Conservation (phyloP, 495 filamentous ascomycete species). For the Lepidopterella palustris region DNA sequence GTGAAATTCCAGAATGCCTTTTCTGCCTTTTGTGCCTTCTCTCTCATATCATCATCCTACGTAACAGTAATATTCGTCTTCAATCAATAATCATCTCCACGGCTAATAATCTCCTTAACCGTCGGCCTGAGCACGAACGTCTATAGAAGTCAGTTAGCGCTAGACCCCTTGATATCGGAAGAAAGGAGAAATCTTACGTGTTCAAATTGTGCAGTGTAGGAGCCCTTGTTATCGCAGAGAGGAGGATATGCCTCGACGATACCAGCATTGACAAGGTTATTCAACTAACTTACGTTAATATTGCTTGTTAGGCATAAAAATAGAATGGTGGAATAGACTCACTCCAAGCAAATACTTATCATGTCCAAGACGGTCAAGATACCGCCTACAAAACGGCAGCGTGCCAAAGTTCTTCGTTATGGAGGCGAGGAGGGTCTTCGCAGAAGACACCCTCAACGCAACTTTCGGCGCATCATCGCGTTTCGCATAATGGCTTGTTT, state of each 20-base stretch:
- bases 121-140: constrained; percentile 81
- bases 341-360: constrained; percentile 56
- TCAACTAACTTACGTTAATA: constrained; percentile 53
- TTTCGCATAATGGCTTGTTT: constrained; percentile 51
- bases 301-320: background rate
- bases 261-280: constrained; percentile 75
- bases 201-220: constrained; percentile 91
- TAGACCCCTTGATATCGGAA: too few relatives aligned
- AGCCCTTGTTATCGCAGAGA: constrained; percentile 85
- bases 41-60: too few relatives aligned
- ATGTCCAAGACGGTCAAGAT: constrained; percentile 57
- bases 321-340: constrained; percentile 22
- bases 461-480: constrained; percentile 46
- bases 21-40: too few relatives aligned
- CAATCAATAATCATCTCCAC: constrained; percentile 75
- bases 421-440: constrained; percentile 52
- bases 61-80: background rate
- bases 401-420: constrained; percentile 62
- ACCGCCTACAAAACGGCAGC: constrained; percentile 56
- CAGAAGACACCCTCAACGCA: constrained; percentile 47
- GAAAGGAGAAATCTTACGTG: constrained; percentile 68
- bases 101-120: constrained; percentile 88
- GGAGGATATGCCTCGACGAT: constrained; percentile 90
- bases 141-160: constrained; percentile 45
- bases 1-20: too few relatives aligned